Evolutionary conservation across 1,284 basidiomycete species (phyloP).

Genomic region (Phellinidium pouzarii): DNA sequence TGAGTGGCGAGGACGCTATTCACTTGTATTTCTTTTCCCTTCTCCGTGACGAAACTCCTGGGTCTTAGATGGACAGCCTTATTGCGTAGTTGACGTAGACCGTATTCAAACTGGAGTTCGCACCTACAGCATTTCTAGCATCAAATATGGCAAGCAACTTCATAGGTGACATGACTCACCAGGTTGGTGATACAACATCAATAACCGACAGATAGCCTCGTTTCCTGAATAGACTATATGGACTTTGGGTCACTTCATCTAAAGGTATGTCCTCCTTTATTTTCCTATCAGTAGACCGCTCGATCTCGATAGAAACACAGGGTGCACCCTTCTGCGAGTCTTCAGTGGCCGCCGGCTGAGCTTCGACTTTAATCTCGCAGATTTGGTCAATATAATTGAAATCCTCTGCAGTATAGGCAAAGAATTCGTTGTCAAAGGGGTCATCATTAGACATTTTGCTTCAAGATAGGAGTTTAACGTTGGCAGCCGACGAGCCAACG

Average conservation of each 20-base stretch:
- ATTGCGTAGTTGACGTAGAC: constrained; percentile 52
- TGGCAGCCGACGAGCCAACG: neutral
- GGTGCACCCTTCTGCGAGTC: constrained; percentile 27
- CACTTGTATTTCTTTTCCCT: constrained; percentile 64
- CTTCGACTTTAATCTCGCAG: constrained; percentile 10
- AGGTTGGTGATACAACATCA: constrained; percentile 7
- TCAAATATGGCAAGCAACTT: neutral
- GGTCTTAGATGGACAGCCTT: constrained; percentile 52
- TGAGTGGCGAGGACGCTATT: constrained; percentile 47
- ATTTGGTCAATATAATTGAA: constrained; percentile 13
- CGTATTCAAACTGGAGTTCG: constrained; percentile 74
- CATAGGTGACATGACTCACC: constrained; percentile 1
- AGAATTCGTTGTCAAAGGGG: neutral
- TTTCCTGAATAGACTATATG: constrained; percentile 1
- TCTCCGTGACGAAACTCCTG: constrained; percentile 47
- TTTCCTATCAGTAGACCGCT: constrained; percentile 22
- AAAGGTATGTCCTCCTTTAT: neutral
- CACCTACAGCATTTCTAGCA: constrained; percentile 43
- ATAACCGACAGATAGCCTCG: constrained; percentile 14
- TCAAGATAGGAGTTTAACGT: neutral
- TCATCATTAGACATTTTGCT: constrained; percentile 11
- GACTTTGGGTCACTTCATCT: neutral
- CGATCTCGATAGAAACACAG: constrained; percentile 26
- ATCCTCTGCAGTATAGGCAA: constrained; percentile 14
- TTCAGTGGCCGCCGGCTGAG: too few species aligned